Conservation (phyloP, 768 basidiomycete genomes). For the Tylopilus sp. region DNA sequence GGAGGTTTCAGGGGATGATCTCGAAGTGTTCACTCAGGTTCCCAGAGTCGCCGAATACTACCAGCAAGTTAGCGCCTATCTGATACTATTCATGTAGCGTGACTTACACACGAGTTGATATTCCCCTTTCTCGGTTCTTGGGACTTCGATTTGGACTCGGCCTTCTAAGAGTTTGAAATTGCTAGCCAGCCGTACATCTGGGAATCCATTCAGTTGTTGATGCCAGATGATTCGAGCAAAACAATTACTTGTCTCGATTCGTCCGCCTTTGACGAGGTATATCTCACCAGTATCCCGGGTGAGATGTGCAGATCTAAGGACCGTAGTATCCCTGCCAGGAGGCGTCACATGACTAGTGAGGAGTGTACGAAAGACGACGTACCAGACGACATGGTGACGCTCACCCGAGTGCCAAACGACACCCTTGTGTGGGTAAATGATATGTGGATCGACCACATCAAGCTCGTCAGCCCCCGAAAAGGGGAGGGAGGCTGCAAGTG, state of each 20-base stretch:
- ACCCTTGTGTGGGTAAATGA: conserved; percentile 17
- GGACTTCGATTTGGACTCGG: conserved; percentile 23
- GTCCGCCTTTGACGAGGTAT: conserved; percentile 22
- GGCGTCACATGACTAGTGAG: neutral
- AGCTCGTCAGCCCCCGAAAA: neutral
- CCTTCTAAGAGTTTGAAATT: conserved; percentile 32
- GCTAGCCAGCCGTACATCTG: conserved; percentile 24
- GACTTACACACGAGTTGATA: conserved; percentile 35
- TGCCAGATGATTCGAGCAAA: neutral
- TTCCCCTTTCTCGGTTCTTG: conserved; percentile 25
- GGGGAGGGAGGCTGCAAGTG: conserved; percentile 11
- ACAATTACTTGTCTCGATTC: conserved; percentile 25
- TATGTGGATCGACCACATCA: conserved; percentile 28
- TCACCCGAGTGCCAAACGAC: neutral
- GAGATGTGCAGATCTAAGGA: conserved; percentile 27
- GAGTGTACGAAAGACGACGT: conserved; percentile 1
- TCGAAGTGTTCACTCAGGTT: conserved; percentile 26
- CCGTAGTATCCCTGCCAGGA: conserved; percentile 28
- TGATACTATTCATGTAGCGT: neutral
- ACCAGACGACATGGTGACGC: conserved; percentile 25
- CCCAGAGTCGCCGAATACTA: conserved; percentile 37
- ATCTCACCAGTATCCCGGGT: conserved; percentile 32
- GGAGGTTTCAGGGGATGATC: too few species aligned
- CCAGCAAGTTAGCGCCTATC: neutral
- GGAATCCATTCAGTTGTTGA: conserved; percentile 3